These are phyloP conservation scores for Gossypium schwendimanii DNA, from an alignment of 441 rosid species.

Conservation along the genomic window DNA sequence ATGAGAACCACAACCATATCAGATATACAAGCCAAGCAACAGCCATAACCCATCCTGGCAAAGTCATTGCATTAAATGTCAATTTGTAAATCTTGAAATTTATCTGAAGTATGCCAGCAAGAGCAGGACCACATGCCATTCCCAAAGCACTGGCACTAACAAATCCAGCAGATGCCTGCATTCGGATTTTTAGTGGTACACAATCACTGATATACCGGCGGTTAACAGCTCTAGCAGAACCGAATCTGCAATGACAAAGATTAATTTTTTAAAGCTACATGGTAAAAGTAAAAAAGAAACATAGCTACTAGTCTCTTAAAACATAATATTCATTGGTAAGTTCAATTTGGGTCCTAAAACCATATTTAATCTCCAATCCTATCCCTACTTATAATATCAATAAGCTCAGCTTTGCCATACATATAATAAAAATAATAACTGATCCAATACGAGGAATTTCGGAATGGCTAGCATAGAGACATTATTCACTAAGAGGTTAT, in stretches of 20 bases:
- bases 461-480: not conserved
- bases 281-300: not conserved
- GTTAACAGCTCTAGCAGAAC: slow-evolving; percentile 99
- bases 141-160: slow-evolving; percentile 99
- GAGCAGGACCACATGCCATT: slow-evolving; percentile 99
- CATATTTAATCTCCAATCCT: not conserved
- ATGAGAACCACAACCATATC: slow-evolving; percentile 69
- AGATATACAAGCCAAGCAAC: slow-evolving; percentile 85
- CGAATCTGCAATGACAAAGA: slow-evolving; percentile 48
- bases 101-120: slow-evolving; percentile 84
- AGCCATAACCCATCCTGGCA: slow-evolving; percentile 99
- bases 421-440: not conserved
- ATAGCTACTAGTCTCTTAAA: not conserved
- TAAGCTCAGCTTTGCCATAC: not conserved
- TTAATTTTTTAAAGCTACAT: slow-evolving; percentile 12
- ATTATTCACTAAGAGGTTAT: not conserved
- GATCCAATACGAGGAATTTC: not conserved
- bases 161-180: slow-evolving; percentile 98
- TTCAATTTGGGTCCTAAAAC: not conserved
- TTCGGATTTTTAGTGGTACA: slow-evolving; percentile 76
- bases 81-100: slow-evolving; percentile 69
- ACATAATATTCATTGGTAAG: not conserved
- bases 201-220: slow-evolving; percentile 94
- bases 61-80: slow-evolving; percentile 67
- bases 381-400: not conserved